Evolutionary conservation across 129 eudicot genomes (phyloP), one percentile per base, ranked within the genome.

Genomic region (Centrapalus pauciflorus): DNA sequence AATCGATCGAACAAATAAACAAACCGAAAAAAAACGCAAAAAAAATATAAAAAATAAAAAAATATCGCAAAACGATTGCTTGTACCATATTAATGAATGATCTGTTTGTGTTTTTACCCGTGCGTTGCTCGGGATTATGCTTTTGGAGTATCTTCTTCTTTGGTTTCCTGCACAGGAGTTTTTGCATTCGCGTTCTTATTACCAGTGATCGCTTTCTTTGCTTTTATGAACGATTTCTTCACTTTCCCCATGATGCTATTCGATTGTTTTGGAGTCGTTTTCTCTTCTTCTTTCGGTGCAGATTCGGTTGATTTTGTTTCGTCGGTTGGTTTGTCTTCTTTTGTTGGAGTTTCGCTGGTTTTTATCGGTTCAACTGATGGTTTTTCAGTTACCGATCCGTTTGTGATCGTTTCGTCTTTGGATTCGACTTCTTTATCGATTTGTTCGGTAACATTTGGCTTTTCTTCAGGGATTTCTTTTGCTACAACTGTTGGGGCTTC

Each of bases 161-260:
- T 74, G 2, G 74, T 25, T 57, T 74, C 79, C 25, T 28, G 40
- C 27, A 7, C 4, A 1, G 33, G 16, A n/a, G 77, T 40, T 48
- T 63, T 59, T 12, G 27, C 23, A 35, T 17, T 34, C 12, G 70
- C 29, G 40, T 19, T 72, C 24, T 72, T 74, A 61, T 86, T 89
- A 25, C 96, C 95, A 2, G 67, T 84, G 76, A 94, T 84, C 0
- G 99, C 99, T 70, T 86, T 94, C 77, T 86, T 94, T 0, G 99
- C 99, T 80, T 89, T 94, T 29, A 89, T 96, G 37, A 94, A 83
- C 2, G 99, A 89, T 41, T 81, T 80, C 82, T 94, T 94, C 84
- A 94, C 82, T 67, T 89, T 94, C 20, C 90, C 82, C 48, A 94
- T 64, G 17, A 94, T 55, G 74, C 69, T 74, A 19, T 74, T 80